Conservation (phyloP, 2,329 filamentous ascomycete genomes). For the Monosporascus cannonballus region DNA sequence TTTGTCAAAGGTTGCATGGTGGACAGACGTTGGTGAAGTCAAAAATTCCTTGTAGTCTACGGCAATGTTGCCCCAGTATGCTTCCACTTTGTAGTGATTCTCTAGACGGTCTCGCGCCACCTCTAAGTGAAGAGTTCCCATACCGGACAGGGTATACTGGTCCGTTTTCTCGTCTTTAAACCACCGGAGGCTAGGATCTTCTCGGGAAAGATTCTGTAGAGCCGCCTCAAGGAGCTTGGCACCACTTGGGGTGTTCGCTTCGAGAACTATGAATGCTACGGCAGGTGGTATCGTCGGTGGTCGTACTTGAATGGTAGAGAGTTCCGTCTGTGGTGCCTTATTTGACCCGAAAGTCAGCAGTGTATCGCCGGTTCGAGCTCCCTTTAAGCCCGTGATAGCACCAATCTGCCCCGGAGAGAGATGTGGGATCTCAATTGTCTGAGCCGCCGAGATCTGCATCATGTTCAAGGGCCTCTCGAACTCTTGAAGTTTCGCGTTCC, state of each 20-base stretch:
- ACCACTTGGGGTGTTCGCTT: conserved; percentile 70
- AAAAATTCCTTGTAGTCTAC: conserved; percentile 92
- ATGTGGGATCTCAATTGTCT: conserved; percentile 75
- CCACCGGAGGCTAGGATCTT: conserved; percentile 88
- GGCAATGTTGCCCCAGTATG: conserved; percentile 83
- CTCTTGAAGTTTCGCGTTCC: conserved; percentile 79
- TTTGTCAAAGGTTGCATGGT: conserved; percentile 66
- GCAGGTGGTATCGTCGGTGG: conserved; percentile 87
- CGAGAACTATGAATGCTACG: conserved; percentile 93
- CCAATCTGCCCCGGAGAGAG: conserved; percentile 88
- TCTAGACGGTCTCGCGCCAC: conserved; percentile 84
- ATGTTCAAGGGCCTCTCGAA: conserved; percentile 76
- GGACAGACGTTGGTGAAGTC: conserved; percentile 47
- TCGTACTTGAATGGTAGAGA: conserved; percentile 74
- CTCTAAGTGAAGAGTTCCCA: conserved; percentile 94
- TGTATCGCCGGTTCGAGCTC: conserved; percentile 90
- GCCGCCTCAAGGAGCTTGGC: conserved; percentile 74
- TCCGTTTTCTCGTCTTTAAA: conserved; percentile 83
- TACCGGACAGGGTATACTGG: conserved; percentile 87
- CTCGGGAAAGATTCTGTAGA: conserved; percentile 71
- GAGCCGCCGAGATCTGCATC: conserved; percentile 82
- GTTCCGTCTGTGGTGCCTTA: conserved; percentile 57
- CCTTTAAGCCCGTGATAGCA: conserved; percentile 83
- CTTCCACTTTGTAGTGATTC: conserved; percentile 81
- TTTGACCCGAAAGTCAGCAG: conserved; percentile 64